Evolutionary conservation across 176 grass and related monocot species (phyloP).

Genomic region (Aegilops umbellulata): DNA sequence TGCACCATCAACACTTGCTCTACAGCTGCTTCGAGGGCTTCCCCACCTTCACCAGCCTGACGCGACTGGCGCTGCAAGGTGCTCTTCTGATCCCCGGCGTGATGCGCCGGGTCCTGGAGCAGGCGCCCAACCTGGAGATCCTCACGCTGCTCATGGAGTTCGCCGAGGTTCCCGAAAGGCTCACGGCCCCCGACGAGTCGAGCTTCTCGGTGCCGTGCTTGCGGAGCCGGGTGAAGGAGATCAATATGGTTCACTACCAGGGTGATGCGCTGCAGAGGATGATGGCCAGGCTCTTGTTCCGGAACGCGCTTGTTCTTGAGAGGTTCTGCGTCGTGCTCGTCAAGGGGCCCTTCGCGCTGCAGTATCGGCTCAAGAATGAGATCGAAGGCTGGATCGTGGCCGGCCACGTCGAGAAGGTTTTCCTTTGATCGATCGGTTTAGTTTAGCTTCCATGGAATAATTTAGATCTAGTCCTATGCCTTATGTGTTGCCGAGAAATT

Average conservation of each 20-base stretch:
- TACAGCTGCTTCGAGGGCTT: background rate
- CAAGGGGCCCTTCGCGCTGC: background rate
- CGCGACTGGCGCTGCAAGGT: background rate
- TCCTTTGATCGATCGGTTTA: background rate
- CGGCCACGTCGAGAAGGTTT: background rate
- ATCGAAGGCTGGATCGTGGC: background rate
- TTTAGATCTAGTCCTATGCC: too few species aligned
- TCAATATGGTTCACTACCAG: slow-evolving; percentile 25
- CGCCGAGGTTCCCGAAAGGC: background rate
- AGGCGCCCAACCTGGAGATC: background rate
- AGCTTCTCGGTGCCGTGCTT: background rate
- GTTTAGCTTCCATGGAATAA: too few species aligned
- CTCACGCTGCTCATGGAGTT: background rate
- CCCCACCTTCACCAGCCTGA: background rate
- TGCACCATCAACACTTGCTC: background rate
- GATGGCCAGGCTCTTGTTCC: slow-evolving; percentile 5
- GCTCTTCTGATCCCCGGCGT: background rate
- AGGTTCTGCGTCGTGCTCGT: background rate
- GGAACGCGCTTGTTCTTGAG: background rate
- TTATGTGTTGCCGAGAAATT: too few species aligned
- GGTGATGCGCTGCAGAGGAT: background rate
- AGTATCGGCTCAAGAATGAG: background rate
- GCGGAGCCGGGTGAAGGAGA: background rate
- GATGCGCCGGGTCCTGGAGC: background rate
- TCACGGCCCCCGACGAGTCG: background rate